Percentiles rank a stretch among this genome's conserved stretches.
Conservation (phyloP, 192 early-diverging fungal species). For the Podochytrium sp. region DNA sequence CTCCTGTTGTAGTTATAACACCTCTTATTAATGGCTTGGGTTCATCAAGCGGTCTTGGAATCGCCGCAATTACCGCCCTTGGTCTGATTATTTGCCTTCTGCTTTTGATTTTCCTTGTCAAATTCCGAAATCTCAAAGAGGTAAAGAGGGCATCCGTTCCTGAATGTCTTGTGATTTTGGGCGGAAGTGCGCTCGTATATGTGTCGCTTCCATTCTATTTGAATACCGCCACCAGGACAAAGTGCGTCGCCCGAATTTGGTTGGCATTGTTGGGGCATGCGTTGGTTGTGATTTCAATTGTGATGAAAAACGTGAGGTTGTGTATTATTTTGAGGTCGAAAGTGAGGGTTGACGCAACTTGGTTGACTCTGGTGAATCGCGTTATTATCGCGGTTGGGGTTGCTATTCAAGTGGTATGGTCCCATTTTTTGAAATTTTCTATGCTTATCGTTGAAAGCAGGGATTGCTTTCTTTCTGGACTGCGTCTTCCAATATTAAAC, state of each 20-base stretch:
- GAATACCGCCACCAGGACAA: background rate
- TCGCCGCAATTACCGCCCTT: background rate
- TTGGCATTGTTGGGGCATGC: background rate
- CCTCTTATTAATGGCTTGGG: background rate
- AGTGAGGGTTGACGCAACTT: background rate
- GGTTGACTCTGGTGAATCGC: background rate
- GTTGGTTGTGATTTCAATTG: background rate
- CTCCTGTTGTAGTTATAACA: background rate
- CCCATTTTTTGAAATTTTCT: background rate
- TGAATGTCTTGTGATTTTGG: background rate
- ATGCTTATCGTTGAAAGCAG: background rate
- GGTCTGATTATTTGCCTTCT: background rate
- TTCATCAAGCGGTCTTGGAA: background rate
- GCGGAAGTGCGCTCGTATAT: background rate
- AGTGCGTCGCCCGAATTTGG: background rate
- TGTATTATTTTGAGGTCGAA: background rate
- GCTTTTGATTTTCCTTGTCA: background rate
- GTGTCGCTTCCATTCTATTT: background rate
- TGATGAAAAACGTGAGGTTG: conserved; percentile 1
- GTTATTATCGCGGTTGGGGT: background rate
- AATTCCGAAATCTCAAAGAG: background rate
- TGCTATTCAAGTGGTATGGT: background rate
- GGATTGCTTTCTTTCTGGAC: background rate
- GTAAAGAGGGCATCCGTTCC: background rate
- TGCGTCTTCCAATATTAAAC: background rate